Conservation (phyloP, 768 basidiomycete genomes). For the Cystofilobasidium macerans region DNA sequence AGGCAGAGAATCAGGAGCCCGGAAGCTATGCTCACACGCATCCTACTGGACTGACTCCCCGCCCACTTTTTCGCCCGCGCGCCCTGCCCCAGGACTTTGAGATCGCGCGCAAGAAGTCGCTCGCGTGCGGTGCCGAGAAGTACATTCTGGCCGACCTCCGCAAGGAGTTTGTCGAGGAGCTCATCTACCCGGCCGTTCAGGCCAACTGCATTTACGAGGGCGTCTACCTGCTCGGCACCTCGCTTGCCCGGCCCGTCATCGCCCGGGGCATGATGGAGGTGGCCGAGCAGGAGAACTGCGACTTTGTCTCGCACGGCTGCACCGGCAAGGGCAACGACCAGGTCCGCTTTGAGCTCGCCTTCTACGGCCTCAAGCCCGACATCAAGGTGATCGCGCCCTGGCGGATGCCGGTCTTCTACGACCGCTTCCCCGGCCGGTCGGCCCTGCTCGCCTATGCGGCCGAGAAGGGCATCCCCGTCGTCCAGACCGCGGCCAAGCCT, state of each 20-base stretch:
- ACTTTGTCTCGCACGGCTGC: constrained; percentile 95
- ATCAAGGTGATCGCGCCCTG: constrained; percentile 99
- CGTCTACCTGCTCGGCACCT: constrained; percentile 94
- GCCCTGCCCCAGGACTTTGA: constrained; percentile 61
- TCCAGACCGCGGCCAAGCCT: constrained; percentile 89
- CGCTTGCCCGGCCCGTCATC: constrained; percentile 94
- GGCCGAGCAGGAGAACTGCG: constrained; percentile 84
- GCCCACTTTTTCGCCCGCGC: neutral
- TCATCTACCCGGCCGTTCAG: constrained; percentile 97
- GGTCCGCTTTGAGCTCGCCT: constrained; percentile 96
- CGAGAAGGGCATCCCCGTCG: constrained; percentile 77
- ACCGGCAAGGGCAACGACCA: constrained; percentile 99
- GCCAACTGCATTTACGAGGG: constrained; percentile 96
- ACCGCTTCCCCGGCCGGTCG: constrained; percentile 90
- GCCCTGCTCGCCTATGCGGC: constrained; percentile 84
- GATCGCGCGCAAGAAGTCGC: constrained; percentile 78
- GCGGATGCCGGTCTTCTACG: constrained; percentile 81
- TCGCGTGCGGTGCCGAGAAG: constrained; percentile 85
- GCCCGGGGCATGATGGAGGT: constrained; percentile 96
- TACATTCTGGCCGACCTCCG: constrained; percentile 90
- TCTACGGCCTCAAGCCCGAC: constrained; percentile 94
- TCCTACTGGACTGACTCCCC: too few relatives aligned
- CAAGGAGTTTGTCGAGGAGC: constrained; percentile 85
- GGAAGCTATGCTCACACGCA: too few relatives aligned
- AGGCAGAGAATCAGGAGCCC: too few relatives aligned